Evolutionary conservation across 805 yeast species (phyloP), one percentile per base, ranked within the genome.

Genomic region (Blastobotrys chiropterorum): DNA sequence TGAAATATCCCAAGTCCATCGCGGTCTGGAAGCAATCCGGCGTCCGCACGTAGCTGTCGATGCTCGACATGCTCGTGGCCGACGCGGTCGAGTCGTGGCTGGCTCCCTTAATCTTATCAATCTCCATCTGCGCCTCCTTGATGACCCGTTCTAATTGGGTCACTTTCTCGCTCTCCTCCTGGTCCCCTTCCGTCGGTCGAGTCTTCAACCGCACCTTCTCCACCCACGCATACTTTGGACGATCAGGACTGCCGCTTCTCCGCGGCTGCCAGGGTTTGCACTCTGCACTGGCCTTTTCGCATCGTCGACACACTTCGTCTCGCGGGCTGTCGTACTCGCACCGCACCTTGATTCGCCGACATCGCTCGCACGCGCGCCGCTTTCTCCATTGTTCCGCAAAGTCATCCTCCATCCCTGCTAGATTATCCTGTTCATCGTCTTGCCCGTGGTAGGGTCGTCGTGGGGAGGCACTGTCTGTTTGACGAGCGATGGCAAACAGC

Each of bases 281-380:
- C 22, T 38, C 49, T 1, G 47, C 20, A 20, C 51, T 50, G 11
- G 53, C 55, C 44, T 54, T 54, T 6, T 45, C 14, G 41, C 62
- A 59, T 21, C 62, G 50, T 3, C 44, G 50, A 38, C 62, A 59
- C 5, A 44, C 19, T 7, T 38, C 15, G 31, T 46, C 52, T 11
- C 44, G 45, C 13, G 54, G 54, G 5, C 47, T 52, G 7, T 47
- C 60, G 38, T 58, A 59, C 40, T 54, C 56, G 41, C 62, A 59
- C 15, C 62, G 52, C 17, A 58, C 58, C 40, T 59, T 59, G 38
- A 42, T 44, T 20, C 53, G 41, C 19, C 62, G 53, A 46, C 62
- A 59, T 22, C 61, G 51, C 21, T 52, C 56, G 44, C 62, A 59
- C 13, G 62, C 62, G 34, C 56, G 52, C n/a, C 50, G 55, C 31